These are phyloP conservation scores for Plasmodium berghei DNA, from an alignment of 169 alveolate species.

Conservation along the genomic window DNA sequence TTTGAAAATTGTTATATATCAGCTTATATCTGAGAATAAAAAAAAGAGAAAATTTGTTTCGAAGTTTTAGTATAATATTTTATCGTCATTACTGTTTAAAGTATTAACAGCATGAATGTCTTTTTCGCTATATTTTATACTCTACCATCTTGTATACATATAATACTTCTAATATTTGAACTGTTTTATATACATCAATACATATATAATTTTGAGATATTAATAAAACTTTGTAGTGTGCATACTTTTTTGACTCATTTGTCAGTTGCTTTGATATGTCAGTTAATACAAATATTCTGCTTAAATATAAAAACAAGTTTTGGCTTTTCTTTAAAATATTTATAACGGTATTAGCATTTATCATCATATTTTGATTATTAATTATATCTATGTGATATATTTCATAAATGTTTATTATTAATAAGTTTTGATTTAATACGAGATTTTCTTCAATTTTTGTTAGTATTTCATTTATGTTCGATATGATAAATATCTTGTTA, in stretches of 20 bases:
- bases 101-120: no score
- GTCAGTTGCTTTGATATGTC: constrained; percentile 62
- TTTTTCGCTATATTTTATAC: no score
- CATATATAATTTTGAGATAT: no score
- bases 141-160: no score
- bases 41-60: not conserved
- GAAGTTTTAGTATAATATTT: not conserved
- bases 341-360: constrained; percentile 56
- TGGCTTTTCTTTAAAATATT: constrained; percentile 66
- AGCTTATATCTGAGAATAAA: constrained; percentile 38
- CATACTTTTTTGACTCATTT: constrained; percentile 72
- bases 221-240: no score
- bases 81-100: no score
- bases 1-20: constrained; percentile 43
- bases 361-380: constrained; percentile 73
- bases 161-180: not conserved
- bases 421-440: constrained; percentile 56
- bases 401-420: constrained; percentile 67
- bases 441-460: constrained; percentile 67
- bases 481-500: constrained; percentile 53
- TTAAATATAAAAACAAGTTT: constrained; percentile 50
- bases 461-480: constrained; percentile 69
- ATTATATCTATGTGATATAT: constrained; percentile 69
- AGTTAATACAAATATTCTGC: constrained; percentile 62
- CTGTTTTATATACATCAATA: no score